phyloP scores from a whole-genome alignment of 352 stramenopile species.

The Pythium guiyangense region DNA sequence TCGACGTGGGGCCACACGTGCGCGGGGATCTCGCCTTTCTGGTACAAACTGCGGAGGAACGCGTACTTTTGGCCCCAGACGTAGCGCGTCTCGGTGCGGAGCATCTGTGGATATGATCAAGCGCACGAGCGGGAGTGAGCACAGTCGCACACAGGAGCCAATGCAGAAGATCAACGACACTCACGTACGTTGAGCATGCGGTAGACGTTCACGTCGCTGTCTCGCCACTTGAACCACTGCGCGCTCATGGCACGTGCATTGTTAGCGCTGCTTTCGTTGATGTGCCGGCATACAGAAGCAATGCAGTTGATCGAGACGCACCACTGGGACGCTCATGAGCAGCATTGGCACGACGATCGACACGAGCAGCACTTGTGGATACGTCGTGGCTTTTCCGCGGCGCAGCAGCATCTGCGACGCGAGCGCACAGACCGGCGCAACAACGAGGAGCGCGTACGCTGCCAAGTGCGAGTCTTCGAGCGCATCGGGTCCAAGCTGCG shows the following conservation, averaged over 20 bases:
- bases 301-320: slow-evolving; percentile 8
- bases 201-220: slow-evolving; percentile 22
- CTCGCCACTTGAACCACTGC: slow-evolving; percentile 18
- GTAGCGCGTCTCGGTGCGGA: slow-evolving; percentile 39
- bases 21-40: slow-evolving; percentile 37
- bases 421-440: slow-evolving; percentile 33
- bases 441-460: slow-evolving; percentile 39
- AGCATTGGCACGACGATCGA: slow-evolving; percentile 37
- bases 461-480: slow-evolving; percentile 36
- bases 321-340: slow-evolving; percentile 34
- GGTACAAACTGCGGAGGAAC: slow-evolving; percentile 45
- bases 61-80: slow-evolving; percentile 63
- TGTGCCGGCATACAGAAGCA: neutral
- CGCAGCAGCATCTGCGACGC: slow-evolving; percentile 27
- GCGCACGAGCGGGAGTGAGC: neutral
- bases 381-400: slow-evolving; percentile 39
- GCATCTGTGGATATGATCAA: slow-evolving; percentile 49
- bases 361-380: slow-evolving; percentile 31
- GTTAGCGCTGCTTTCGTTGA: neutral
- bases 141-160: neutral
- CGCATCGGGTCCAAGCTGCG: slow-evolving; percentile 41
- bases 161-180: slow-evolving; percentile 10
- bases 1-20: slow-evolving; percentile 52
- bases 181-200: slow-evolving; percentile 17
- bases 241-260: neutral